A percentile compares a stretch with the other conserved stretches of the same genome.
Evolutionary conservation across 2,329 filamentous ascomycete species (phyloP).

Genomic region (Trichophyton mentagrophytes): DNA sequence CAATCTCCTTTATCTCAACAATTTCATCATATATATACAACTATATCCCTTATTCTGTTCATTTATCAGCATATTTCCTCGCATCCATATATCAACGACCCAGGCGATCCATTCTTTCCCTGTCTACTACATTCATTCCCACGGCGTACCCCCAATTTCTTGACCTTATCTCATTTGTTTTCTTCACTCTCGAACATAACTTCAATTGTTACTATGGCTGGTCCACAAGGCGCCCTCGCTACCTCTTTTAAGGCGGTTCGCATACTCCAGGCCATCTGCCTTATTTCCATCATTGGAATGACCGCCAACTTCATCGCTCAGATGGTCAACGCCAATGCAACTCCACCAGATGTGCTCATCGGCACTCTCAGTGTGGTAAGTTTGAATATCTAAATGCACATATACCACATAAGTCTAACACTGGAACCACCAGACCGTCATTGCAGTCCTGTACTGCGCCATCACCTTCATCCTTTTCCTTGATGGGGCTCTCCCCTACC

Average conservation of each 20-base stretch:
- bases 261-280: slow-evolving; percentile 54
- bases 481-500: slow-evolving; percentile 61
- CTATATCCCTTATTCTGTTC: neutral
- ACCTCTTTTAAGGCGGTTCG: slow-evolving; percentile 66
- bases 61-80: neutral
- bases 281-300: slow-evolving; percentile 68
- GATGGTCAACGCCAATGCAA: slow-evolving; percentile 53
- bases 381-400: slow-evolving; percentile 15
- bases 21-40: neutral
- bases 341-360: slow-evolving; percentile 59
- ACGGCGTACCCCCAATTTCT: neutral
- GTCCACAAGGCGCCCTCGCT: slow-evolving; percentile 56
- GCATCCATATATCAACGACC: neutral
- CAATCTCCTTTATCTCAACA: neutral
- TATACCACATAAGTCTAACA: neutral
- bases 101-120: neutral
- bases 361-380: slow-evolving; percentile 69
- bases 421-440: slow-evolving; percentile 48
- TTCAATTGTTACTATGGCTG: slow-evolving; percentile 33
- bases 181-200: neutral
- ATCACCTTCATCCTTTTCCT: slow-evolving; percentile 73
- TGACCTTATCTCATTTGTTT: neutral
- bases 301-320: slow-evolving; percentile 69
- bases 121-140: neutral
- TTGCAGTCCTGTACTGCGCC: slow-evolving; percentile 64